phyloP scores from a whole-genome alignment of 2,329 filamentous ascomycete genomes.

The Emmonsiellopsis sp. region DNA sequence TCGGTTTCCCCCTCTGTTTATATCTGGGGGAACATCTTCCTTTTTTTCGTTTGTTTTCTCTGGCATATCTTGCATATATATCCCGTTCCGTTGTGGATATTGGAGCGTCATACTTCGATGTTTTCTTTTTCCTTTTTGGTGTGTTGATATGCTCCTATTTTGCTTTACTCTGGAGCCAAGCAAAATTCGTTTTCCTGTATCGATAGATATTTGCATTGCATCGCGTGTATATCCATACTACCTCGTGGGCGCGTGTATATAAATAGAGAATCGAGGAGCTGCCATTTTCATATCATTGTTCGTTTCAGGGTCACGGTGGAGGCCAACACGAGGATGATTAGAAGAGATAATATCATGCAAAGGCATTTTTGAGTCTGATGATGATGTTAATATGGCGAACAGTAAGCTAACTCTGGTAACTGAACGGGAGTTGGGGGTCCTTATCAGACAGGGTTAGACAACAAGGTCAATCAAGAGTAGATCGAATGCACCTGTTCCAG shows the following conservation, averaged over 20 bases:
- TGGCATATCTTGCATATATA: slow-evolving; percentile 4
- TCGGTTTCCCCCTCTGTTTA: not conserved
- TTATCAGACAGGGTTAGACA: too few relatives aligned
- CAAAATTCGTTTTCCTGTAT: not conserved
- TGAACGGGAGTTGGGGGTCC: too few relatives aligned
- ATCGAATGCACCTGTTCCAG: too few relatives aligned
- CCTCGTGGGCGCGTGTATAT: not conserved
- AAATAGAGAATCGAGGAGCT: not conserved
- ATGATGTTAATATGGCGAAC: too few relatives aligned
- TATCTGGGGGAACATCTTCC: not conserved
- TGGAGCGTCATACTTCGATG: not conserved
- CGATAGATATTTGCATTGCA: not conserved
- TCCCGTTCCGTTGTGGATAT: slow-evolving; percentile 1
- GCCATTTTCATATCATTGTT: not conserved
- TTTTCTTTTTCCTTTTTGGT: slow-evolving; percentile 5
- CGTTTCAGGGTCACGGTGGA: too few relatives aligned
- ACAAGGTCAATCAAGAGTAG: too few relatives aligned
- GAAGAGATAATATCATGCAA: too few relatives aligned
- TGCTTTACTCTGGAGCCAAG: not conserved
- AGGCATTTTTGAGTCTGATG: too few relatives aligned
- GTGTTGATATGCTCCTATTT: slow-evolving; percentile 15
- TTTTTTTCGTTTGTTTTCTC: slow-evolving; percentile 1
- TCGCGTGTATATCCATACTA: not conserved
- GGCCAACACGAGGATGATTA: too few relatives aligned
- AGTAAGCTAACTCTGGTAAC: too few relatives aligned